Evolutionary conservation across 2,329 filamentous ascomycete genomes (phyloP), one percentile per base, ranked within the genome.

Genomic region (Fusarium armeniacum): DNA sequence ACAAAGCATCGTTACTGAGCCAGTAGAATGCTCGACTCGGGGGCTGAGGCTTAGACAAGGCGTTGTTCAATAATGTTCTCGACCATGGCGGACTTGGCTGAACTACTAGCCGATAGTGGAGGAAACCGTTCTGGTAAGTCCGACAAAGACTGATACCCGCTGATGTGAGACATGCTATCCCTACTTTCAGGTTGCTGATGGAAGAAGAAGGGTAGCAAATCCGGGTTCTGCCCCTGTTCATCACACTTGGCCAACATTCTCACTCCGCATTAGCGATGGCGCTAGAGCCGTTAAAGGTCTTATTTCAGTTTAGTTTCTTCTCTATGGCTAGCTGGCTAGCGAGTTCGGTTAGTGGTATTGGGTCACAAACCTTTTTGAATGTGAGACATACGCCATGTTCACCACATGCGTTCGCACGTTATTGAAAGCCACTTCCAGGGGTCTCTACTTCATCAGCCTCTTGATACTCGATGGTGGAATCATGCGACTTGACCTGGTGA

Each of bases 111-210:
- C 12, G 5, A n/a, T 20, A 10, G n/a, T 20, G 18, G 6, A 38
- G 20, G 18, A 12, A 38, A 38, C 36, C 6, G 36, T 38, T 20
- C 6, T 13, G 18, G 36, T 5, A 20, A 38, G 1, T 38, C 2
- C 5, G 6, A 20, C 6, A 8, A 18, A 13, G 3, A 9, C 28
- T 38, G 10, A 7, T 38, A 38, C 1, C n/a, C n/a, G 36, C 36
- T 38, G 36, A 38, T 3, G 36, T 38, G 6, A 38, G 36, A 38
- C 36, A 13, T 13, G 18, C 36, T 11, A 13, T 13, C 6, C 6
- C n/a, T 38, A 11, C n/a, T 12, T 12, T 12, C 0, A 38, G 36
- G n/a, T 13, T 0, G 0, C 36, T 0, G 5, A 20, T 20, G 1
- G 6, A 13, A 5, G 10, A 5, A 18, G 16, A 38, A 20, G 36